Evolutionary conservation across 2,329 filamentous ascomycete species (phyloP).

Genomic region (Zymoseptoria crescenta): DNA sequence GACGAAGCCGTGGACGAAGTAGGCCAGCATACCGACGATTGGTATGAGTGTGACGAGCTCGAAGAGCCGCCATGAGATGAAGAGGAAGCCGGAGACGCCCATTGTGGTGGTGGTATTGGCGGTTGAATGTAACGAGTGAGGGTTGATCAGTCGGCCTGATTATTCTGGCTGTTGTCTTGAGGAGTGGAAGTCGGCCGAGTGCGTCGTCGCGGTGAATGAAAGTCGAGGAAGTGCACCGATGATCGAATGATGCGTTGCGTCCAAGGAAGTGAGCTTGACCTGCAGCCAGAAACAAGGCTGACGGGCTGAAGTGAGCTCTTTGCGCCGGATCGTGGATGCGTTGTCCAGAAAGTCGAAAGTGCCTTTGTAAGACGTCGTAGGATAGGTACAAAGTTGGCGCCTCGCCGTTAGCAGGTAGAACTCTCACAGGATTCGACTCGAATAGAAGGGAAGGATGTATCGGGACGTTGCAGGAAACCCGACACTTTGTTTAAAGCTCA

Average conservation of each 20-base stretch:
- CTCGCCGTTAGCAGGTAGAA: neutral
- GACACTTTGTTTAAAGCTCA: neutral
- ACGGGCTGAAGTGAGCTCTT: neutral
- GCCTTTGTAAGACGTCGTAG: neutral
- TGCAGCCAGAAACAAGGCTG: neutral
- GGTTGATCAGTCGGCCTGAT: neutral
- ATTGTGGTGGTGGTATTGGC: constrained; percentile 22
- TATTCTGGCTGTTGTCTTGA: neutral
- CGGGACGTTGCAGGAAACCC: neutral
- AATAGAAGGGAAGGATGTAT: neutral
- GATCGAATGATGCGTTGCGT: neutral
- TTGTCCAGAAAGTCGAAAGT: neutral
- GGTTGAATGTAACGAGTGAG: neutral
- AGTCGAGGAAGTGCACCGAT: neutral
- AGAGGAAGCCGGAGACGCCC: constrained; percentile 49
- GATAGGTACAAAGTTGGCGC: neutral
- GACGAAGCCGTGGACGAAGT: constrained; percentile 54
- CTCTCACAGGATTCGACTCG: neutral
- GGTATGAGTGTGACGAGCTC: constrained; percentile 57
- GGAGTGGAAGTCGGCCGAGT: neutral
- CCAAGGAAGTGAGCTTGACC: neutral
- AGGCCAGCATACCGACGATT: constrained; percentile 56
- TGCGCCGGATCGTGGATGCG: neutral
- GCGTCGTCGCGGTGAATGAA: neutral
- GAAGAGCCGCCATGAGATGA: constrained; percentile 53